Base-by-base conservation (phyloP, 129 eudicot species). In the Deinandra increscens region DNA sequence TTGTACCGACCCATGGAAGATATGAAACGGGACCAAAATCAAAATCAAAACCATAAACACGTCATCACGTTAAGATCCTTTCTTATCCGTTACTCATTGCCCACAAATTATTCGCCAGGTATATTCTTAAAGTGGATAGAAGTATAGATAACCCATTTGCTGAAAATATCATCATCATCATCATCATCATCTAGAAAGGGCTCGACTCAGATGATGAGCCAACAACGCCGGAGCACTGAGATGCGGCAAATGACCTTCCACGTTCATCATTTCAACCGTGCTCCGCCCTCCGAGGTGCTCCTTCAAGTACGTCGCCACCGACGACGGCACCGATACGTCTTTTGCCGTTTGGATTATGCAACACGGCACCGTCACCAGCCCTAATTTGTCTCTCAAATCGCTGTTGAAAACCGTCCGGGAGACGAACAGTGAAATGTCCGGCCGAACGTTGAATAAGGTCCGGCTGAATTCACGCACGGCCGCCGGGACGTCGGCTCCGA, bases 391-490 rank as follows among this genome's bases (percentile, higher is more conserved):
- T 39, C 99, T 70, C 12, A 94, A 62, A 46, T 94, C 99, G 43
- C 93, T 79, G 59, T 80, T 85, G 76, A 89, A 94, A 0, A 89
- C 99, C 0, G 79, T 80, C 4, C 85, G 71, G 0, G 88, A 87
- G 2, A 87, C 99, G 66, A 83, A 89, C 1, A 93, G 79, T 4
- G 99, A 72, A 13, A 93, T 93, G 60, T 93, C 99, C 4, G 99
- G 99, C 78, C 99, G 79, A 78, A 94, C 89, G 83, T 89, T 94
- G 81, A 94, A 94, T 18, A 94, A 46, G 6, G 99, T 94, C 64
- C 97, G 92, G 69, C 99, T 94, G 79, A 94, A 89, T 73, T 94
- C 99, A 4, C 90, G 81, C 31, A 94, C 97, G 18, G 97, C 99
- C 1, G 87, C 81, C 37, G 99, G 99, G 19, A 94, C 99, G 58